Percentiles rank a stretch among this genome's conserved stretches.
Evolutionary conservation across 2,329 filamentous ascomycete genomes (phyloP).

Genomic region (Colletotrichum cordylinicola): DNA sequence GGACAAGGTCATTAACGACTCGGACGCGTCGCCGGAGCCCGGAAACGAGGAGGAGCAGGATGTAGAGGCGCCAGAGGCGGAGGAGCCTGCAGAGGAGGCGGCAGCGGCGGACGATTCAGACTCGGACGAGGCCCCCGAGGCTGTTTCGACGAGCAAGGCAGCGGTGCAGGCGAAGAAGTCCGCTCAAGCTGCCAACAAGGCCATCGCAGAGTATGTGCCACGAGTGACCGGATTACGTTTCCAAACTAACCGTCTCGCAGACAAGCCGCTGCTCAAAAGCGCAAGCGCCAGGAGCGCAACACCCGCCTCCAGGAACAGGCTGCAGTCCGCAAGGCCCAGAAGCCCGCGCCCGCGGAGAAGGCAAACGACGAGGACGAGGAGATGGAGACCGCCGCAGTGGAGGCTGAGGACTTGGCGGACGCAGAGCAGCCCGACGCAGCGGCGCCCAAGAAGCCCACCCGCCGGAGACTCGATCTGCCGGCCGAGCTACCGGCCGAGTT

Average conservation of each 20-base stretch:
- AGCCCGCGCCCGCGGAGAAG: conserved; percentile 1
- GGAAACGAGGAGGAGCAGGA: not conserved
- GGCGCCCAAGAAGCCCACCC: not conserved
- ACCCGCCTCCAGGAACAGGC: conserved; percentile 61
- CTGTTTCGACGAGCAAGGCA: conserved; percentile 58
- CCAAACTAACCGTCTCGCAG: conserved; percentile 35
- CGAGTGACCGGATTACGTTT: not conserved
- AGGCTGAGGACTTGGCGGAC: conserved; percentile 23
- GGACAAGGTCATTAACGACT: conserved; percentile 17
- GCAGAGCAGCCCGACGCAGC: conserved; percentile 28
- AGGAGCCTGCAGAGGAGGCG: conserved; percentile 32
- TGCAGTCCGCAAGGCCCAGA: conserved; percentile 48
- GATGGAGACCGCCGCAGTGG: conserved; percentile 10
- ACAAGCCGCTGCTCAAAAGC: conserved; percentile 55
- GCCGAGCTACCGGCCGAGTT: conserved; percentile 58
- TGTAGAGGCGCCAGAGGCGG: conserved; percentile 22
- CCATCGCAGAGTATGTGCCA: conserved; percentile 53
- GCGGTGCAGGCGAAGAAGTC: conserved; percentile 52
- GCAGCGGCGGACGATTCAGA: conserved; percentile 49
- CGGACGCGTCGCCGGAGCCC: conserved; percentile 8
- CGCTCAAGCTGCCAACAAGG: conserved; percentile 52
- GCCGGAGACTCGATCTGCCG: conserved; percentile 40
- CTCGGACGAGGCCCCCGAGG: conserved; percentile 63
- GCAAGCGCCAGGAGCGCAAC: conserved; percentile 62
- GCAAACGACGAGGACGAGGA: not conserved